Evolutionary conservation across 768 basidiomycete species (phyloP).

Genomic region (Pisolithus microcarpus): DNA sequence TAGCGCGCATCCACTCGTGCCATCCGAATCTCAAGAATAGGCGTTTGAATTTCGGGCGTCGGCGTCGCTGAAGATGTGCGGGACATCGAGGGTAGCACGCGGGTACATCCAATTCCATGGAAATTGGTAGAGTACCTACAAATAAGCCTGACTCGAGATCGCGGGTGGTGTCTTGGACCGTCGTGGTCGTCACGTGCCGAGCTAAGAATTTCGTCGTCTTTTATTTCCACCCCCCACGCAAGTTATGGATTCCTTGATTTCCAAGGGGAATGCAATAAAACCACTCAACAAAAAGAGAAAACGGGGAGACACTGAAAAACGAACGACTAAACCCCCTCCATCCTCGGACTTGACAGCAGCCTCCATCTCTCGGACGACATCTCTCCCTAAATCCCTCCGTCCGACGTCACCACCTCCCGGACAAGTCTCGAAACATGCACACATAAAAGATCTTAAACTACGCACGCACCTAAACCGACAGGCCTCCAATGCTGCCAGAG

Average conservation of each 20-base stretch:
- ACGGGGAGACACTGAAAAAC: slow-evolving; percentile 6
- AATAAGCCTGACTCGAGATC: no score
- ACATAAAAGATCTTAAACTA: slow-evolving; percentile 71
- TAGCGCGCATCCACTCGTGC: no score
- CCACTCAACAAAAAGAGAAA: slow-evolving; percentile 44
- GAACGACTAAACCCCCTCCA: slow-evolving; percentile 19
- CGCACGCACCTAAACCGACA: slow-evolving; percentile 61
- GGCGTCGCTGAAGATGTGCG: no score
- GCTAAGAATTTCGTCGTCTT: no score
- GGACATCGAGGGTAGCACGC: no score
- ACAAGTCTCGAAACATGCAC: slow-evolving; percentile 42
- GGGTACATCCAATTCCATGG: no score
- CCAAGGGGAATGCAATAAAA: slow-evolving; percentile 55
- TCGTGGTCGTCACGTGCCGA: no score
- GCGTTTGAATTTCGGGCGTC: no score
- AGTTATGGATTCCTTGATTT: slow-evolving; percentile 68
- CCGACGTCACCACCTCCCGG: slow-evolving; percentile 40
- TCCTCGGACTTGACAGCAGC: slow-evolving; percentile 45
- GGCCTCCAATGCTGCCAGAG: slow-evolving; percentile 53
- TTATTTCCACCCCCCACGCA: neutral
- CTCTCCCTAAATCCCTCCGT: slow-evolving; percentile 64
- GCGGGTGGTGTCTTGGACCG: no score
- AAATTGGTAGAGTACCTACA: no score
- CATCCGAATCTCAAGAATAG: no score
- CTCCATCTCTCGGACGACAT: slow-evolving; percentile 52